phyloP scores from a whole-genome alignment of 257 asterid genomes.

The Coffea canephora region DNA sequence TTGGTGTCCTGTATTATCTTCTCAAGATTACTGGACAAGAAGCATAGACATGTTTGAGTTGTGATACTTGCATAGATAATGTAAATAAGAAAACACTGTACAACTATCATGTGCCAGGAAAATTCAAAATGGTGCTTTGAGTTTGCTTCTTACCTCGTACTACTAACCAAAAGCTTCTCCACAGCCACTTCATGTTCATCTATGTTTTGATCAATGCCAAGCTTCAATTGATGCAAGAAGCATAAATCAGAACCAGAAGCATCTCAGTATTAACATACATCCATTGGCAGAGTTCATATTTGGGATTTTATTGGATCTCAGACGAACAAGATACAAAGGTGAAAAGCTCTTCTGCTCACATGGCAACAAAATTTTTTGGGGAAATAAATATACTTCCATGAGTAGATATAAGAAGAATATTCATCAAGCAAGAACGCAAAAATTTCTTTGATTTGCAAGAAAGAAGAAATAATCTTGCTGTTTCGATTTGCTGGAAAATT shows the following conservation, averaged over 20 bases:
- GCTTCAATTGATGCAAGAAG: background rate
- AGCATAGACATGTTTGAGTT: conserved; percentile 11
- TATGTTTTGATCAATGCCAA: background rate
- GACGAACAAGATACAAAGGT: too few species aligned
- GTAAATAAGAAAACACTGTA: background rate
- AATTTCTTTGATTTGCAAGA: too few species aligned
- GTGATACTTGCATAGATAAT: background rate
- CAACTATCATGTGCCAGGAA: background rate
- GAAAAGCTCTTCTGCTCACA: too few species aligned
- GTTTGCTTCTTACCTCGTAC: conserved; percentile 19
- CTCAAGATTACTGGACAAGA: conserved; percentile 22
- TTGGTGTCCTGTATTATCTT: conserved; percentile 10
- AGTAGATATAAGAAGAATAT: too few species aligned
- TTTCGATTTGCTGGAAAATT: too few species aligned
- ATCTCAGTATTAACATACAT: background rate
- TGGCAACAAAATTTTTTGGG: too few species aligned
- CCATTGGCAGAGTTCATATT: too few species aligned
- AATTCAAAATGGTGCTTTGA: background rate
- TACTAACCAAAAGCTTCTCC: conserved; percentile 7
- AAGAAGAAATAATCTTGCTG: too few species aligned
- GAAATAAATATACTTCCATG: too few species aligned
- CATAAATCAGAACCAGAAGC: background rate
- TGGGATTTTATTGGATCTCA: too few species aligned
- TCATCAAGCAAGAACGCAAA: too few species aligned
- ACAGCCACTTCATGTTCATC: conserved; percentile 19